A percentile compares a stretch with the other conserved stretches of the same genome.
These are phyloP conservation scores for Corylus americana DNA, from an alignment of 306 rosid species.

Conservation along the genomic window DNA sequence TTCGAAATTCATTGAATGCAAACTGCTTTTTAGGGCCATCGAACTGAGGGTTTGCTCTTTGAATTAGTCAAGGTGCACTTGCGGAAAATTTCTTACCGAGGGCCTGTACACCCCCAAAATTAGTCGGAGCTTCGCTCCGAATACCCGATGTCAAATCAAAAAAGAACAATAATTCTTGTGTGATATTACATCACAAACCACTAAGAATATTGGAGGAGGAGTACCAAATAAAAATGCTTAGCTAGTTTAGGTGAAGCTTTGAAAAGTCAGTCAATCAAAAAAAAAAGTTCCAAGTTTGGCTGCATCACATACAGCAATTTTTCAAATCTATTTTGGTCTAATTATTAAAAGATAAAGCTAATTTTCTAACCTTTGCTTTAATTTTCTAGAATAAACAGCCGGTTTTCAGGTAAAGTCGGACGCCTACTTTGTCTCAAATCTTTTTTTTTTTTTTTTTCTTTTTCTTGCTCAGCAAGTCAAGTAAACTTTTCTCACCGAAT, in stretches of 20 bases:
- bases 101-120: too few species aligned
- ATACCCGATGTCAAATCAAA: too few species aligned
- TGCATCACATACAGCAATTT: neutral
- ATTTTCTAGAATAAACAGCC: neutral
- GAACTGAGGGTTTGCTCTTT: too few species aligned
- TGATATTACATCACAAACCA: conserved; percentile 12
- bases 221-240: conserved; percentile 1
- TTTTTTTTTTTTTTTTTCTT: neutral
- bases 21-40: too few species aligned
- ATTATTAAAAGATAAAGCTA: neutral
- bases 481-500: neutral
- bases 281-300: neutral
- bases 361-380: neutral
- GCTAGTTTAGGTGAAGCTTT: conserved; percentile 1
- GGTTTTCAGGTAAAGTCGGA: conserved; percentile 9
- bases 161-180: neutral
- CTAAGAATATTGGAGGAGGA: neutral
- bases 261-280: conserved; percentile 3
- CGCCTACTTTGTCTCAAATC: neutral
- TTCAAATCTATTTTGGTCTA: neutral
- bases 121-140: too few species aligned
- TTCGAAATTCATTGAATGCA: too few species aligned
- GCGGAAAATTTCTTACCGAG: too few species aligned
- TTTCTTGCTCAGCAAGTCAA: neutral
- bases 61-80: too few species aligned